Conservation (phyloP, 768 basidiomycete genomes). For the Tephrocybe sp. region DNA sequence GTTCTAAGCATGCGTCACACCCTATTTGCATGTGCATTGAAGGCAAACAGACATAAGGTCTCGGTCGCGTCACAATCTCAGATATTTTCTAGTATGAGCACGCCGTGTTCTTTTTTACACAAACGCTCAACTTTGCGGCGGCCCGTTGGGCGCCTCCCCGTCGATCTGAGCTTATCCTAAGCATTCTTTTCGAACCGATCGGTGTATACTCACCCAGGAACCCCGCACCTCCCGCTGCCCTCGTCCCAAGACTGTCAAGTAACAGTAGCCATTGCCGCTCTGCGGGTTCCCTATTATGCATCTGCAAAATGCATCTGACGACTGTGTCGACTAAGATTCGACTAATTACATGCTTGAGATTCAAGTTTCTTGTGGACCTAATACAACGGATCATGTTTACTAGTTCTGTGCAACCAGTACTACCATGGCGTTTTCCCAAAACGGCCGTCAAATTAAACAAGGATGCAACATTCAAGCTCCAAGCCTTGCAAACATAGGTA, state of each 20-base stretch:
- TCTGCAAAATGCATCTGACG: not conserved
- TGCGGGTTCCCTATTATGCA: not conserved
- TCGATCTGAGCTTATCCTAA: not conserved
- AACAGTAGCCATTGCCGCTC: not conserved
- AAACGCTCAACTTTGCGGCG: not conserved
- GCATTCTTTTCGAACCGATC: not conserved
- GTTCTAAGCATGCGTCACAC: too few relatives aligned
- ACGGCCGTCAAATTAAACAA: not conserved
- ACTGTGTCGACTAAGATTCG: not conserved
- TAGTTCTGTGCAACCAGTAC: not conserved
- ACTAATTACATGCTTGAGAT: too few relatives aligned
- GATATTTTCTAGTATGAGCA: too few relatives aligned
- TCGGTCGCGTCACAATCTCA: not conserved
- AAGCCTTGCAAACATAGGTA: not conserved
- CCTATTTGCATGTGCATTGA: not conserved
- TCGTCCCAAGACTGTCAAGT: conserved; percentile 1
- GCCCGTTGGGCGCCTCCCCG: not conserved
- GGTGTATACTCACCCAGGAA: not conserved
- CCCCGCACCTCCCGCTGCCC: not conserved
- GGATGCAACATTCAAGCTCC: not conserved
- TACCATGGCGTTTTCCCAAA: conserved; percentile 1
- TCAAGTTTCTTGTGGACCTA: not conserved
- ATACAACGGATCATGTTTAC: conserved; percentile 4
- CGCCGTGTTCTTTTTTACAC: too few relatives aligned
- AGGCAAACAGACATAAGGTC: not conserved